Evolutionary conservation across 164 flowering plant genomes (phyloP), one percentile per base, ranked within the genome.

Genomic region (Annona squamosa): DNA sequence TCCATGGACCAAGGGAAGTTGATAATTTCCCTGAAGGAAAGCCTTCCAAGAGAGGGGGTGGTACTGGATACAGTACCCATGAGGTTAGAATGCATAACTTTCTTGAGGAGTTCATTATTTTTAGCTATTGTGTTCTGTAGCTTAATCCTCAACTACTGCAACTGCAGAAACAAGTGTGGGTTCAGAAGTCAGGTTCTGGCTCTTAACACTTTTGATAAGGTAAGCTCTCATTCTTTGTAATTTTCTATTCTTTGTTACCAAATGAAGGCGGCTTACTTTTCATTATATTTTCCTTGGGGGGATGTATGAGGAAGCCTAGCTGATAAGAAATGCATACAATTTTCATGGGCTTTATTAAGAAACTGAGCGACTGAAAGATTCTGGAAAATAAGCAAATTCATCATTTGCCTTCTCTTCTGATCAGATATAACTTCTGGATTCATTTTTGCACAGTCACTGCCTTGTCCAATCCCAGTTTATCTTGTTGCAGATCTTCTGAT

Each of bases 21-120:
- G 92, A 89, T 78, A 67, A 57, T 75, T 5, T 62, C 18, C 77
- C 76, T 59, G 97, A 90, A 48, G 87, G 85, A 56, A 91, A 88
- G 81, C 79, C 85, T 71, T 81, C 80, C 19, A 90, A 87, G 75
- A 80, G 89, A 77, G 86, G 88, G 74, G 84, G 81, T 72, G 76
- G 81, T 72, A 67, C 89, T 80, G 83, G 89, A 56, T 84, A 86
- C 84, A 88, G 86, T 74, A 77, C 91, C 72, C 86, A 87, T 79
- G 94, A 92, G 93, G 97, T 92, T 70, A 48, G 17, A 3, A 42
- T n/a, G 2, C 37, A 63, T 66, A 41, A 12, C 12, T 42, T 16
- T 13, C 68, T 42, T 52, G 10, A 52, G 13, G 59, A 9, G 9
- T 52, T 52, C 59, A 52, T 52, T 52, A 2, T 52, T 10, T 52